These are phyloP conservation scores for Effrenium voratum DNA, from an alignment of 73 alveolate genomes.

Conservation along the genomic window DNA sequence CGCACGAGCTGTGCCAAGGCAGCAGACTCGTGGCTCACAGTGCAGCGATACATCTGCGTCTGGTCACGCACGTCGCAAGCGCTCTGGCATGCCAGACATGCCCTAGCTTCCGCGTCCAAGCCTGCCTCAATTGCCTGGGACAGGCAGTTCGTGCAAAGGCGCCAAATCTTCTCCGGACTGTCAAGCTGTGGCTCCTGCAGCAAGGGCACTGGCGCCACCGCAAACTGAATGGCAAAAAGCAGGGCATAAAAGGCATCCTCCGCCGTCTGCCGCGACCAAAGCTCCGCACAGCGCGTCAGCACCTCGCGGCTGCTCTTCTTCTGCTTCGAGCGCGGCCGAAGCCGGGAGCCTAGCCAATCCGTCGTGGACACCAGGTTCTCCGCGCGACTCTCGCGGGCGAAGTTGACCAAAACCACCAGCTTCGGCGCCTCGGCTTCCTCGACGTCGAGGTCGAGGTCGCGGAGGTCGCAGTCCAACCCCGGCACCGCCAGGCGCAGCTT, in stretches of 20 bases:
- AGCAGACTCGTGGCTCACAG: slow-evolving; percentile 91
- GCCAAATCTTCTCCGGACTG: slow-evolving; percentile 35
- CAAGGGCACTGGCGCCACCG: slow-evolving; percentile 50
- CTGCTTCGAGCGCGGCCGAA: neutral
- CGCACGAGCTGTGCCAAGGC: slow-evolving; percentile 83
- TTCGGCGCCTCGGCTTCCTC: neutral
- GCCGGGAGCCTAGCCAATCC: neutral
- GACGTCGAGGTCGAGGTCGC: neutral
- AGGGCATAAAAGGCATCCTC: slow-evolving; percentile 70
- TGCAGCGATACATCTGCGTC: slow-evolving; percentile 92
- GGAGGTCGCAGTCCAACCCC: neutral
- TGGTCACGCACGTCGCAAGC: slow-evolving; percentile 84
- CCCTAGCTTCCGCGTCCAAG: slow-evolving; percentile 81
- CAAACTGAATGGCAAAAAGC: slow-evolving; percentile 58
- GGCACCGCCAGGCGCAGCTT: slow-evolving; percentile 69
- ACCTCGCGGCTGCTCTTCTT: neutral
- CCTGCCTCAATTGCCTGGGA: slow-evolving; percentile 55
- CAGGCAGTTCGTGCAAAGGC: slow-evolving; percentile 52
- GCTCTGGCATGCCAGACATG: slow-evolving; percentile 67
- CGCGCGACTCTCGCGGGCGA: neutral
- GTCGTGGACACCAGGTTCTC: neutral
- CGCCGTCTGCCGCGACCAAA: slow-evolving; percentile 70
- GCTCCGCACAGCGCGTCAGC: slow-evolving; percentile 14
- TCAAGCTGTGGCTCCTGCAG: slow-evolving; percentile 77
- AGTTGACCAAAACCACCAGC: neutral